A percentile compares a stretch with the other conserved stretches of the same genome.
Conservation (phyloP, 768 basidiomycete genomes). For the Infundibulicybe gibba region DNA sequence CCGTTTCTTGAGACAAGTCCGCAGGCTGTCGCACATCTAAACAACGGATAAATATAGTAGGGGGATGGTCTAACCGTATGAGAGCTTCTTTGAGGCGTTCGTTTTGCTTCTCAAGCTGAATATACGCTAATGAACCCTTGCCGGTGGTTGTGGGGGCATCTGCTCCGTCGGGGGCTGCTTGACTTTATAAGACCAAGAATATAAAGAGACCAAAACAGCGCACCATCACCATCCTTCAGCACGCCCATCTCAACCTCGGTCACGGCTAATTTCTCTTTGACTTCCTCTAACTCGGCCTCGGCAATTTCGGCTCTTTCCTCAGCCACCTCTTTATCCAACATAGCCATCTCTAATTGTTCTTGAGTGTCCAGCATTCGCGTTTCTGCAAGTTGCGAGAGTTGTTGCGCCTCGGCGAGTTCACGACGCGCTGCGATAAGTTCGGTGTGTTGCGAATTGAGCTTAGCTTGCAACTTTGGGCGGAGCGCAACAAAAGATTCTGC, state of each 20-base stretch:
- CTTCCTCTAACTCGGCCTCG: slow-evolving; percentile 72
- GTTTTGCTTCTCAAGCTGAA: slow-evolving; percentile 96
- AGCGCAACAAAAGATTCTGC: slow-evolving; percentile 81
- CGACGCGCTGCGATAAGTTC: slow-evolving; percentile 76
- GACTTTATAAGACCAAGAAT: background rate
- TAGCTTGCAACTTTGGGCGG: slow-evolving; percentile 89
- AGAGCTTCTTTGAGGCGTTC: slow-evolving; percentile 94
- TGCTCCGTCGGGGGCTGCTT: slow-evolving; percentile 7
- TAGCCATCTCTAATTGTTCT: slow-evolving; percentile 92
- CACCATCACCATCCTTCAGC: slow-evolving; percentile 54
- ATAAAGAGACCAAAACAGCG: slow-evolving; percentile 4
- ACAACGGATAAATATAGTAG: background rate
- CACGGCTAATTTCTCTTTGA: slow-evolving; percentile 75
- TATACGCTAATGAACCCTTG: slow-evolving; percentile 62
- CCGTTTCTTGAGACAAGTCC: slow-evolving; percentile 89
- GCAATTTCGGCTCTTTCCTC: slow-evolving; percentile 87
- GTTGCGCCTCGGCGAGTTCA: slow-evolving; percentile 71
- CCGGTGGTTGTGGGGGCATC: slow-evolving; percentile 27
- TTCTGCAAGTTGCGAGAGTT: slow-evolving; percentile 71
- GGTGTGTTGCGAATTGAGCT: slow-evolving; percentile 75
- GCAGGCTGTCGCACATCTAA: slow-evolving; percentile 46
- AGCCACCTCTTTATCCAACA: slow-evolving; percentile 94
- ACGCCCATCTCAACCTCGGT: slow-evolving; percentile 83
- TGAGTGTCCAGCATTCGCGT: slow-evolving; percentile 69
- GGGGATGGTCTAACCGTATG: slow-evolving; percentile 46